These are phyloP conservation scores for Fistulifera pelliculosa DNA, from an alignment of 108 stramenopile genomes.

Conservation along the genomic window DNA sequence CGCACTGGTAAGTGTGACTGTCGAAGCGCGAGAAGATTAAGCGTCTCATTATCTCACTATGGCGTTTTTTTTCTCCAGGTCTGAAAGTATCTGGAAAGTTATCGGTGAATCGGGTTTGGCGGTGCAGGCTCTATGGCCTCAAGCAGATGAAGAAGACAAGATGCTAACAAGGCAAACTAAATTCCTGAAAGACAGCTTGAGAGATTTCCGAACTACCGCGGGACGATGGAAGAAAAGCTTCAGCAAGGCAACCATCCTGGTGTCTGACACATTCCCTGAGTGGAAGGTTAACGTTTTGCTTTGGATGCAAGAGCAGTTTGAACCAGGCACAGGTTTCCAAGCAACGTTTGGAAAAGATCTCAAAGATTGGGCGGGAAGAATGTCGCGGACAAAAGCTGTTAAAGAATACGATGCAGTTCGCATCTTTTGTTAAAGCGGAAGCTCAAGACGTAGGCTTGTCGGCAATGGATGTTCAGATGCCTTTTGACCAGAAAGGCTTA, in stretches of 20 bases:
- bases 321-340: slow-evolving; percentile 32
- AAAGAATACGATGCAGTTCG: slow-evolving; percentile 91
- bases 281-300: slow-evolving; percentile 79
- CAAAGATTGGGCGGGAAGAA: slow-evolving; percentile 65
- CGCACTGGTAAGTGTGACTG: slow-evolving; percentile 62
- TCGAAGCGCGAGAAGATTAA: too few relatives aligned
- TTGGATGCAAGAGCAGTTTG: slow-evolving; percentile 74
- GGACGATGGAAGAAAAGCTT: slow-evolving; percentile 82
- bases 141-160: slow-evolving; percentile 69
- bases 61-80: slow-evolving; percentile 32
- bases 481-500: slow-evolving; percentile 77
- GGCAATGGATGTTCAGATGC: slow-evolving; percentile 76
- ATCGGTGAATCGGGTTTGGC: slow-evolving; percentile 72
- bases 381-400: slow-evolving; percentile 79
- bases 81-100: slow-evolving; percentile 70
- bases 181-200: slow-evolving; percentile 69
- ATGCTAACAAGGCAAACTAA: slow-evolving; percentile 73
- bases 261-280: slow-evolving; percentile 75
- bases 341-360: slow-evolving; percentile 62
- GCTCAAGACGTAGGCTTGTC: slow-evolving; percentile 74
- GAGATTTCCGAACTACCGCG: slow-evolving; percentile 55
- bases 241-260: slow-evolving; percentile 51
- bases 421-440: slow-evolving; percentile 84
- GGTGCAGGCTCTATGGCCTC: slow-evolving; percentile 85
- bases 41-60: neutral